Evolutionary conservation across 176 grass and related monocot genomes (phyloP), one percentile per base, ranked within the genome.

Genomic region (Ensete ventricosum): DNA sequence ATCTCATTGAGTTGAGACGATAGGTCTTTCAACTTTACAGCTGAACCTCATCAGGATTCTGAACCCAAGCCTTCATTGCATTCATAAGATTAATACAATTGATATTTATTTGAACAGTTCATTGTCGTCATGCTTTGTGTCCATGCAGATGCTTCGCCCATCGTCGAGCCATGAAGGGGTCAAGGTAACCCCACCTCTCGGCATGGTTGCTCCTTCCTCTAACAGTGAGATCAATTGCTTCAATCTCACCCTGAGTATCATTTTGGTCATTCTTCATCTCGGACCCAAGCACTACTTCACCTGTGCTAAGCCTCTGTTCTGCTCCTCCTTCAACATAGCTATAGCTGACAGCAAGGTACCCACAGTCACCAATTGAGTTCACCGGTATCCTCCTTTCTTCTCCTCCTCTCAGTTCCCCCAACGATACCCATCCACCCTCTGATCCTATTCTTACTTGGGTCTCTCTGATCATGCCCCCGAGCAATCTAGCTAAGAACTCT

Each of bases 81-180:
- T 51, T n/a, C 48, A 50, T 14, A 48, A 34, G 11, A 50, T 43
- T 16, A 43, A 70, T 17, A 24, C 23, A 69, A 29, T 21, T 14
- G 57, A 19, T 7, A 26, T 21, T 20, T 11, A 14, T 50, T 19
- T 19, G 66, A 49, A 19, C 27, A 69, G 19, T 50, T 49, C 66
- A 2, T 14, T 29, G 50, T 1, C 49, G 22, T 83, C 76, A 79
- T 12, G 76, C 64, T 74, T 90, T 90, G 73, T 91, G 95, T 52
- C 88, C 86, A 48, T 91, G 85, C 84, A 99, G 83, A 88, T 95
- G 88, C 76, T 99, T 99, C 9, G 91, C 88, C 96, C 91, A 99
- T 75, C 96, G 70, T 9, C 84, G 84, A 17, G 90, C 96, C 80
- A 91, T 91, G 81, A 95, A 91, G 0, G 91, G 91, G 50, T 99